Base-by-base conservation (phyloP, 2,329 filamentous ascomycete genomes). In the Paecilomyces sp. region DNA sequence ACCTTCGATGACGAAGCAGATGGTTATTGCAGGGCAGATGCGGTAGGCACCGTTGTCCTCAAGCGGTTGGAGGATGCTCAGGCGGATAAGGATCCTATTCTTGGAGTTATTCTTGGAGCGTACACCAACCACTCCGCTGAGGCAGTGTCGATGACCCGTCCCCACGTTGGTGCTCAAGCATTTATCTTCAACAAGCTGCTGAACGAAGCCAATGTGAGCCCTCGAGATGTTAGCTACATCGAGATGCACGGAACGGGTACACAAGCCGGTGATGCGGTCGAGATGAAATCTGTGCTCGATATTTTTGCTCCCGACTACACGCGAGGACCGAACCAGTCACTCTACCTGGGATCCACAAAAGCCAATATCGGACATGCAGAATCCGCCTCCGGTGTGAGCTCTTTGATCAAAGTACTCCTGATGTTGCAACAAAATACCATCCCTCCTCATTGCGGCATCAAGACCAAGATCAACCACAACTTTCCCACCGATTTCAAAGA, bases 381-480 rank as follows among this genome's bases (percentile, higher is more conserved):
- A 60, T 68, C 71, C 12, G 71, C 63, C 12, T 72, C 72, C 5
- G 71, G 72, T 56, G 69, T 74, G 25, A 65, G 65, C 25, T 65
- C 71, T 2, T 74, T 89, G 3, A 79, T 85, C 70, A 89, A 89
- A 71, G 83, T 87, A 0, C 72, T 89, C 5, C 67, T 88, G 68
- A 88, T 88, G 85, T 71, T 88, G 58, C 79, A 85, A 70, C 82
- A 88, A 67, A 82, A 81, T 60, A 72, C 75, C 5, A 88, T 89
- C 41, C 86, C 86, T 0, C 86, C 85, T 0, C 87, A 90, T 61
- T 79, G 84, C 24, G 87, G 87, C 12, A 88, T 90, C 75, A 89
- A 89, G 57, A 73, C 66, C 36, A 66, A 69, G 54, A 70, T 74
- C 54, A 74, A 74, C 62, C 71, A 68, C 36, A 68, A 66, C 18